A percentile compares a stretch with the other conserved stretches of the same genome.
phyloP scores from a whole-genome alignment of 176 grass and related monocot genomes.

The Bothriochloa decipiens region DNA sequence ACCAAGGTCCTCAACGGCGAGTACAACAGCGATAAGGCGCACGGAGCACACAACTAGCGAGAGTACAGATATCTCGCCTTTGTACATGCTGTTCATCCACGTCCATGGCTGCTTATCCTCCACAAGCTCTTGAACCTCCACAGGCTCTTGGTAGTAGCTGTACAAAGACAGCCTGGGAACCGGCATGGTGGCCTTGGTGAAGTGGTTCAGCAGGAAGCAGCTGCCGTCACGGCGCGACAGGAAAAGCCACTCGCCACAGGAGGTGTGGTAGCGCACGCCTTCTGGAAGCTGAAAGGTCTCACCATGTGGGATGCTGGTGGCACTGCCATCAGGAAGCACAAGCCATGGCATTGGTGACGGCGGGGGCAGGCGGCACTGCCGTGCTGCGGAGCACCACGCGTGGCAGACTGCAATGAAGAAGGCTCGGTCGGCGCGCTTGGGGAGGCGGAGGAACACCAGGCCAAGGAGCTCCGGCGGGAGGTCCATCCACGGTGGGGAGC shows the following conservation, averaged over 20 bases:
- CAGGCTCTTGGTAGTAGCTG: conserved; percentile 46
- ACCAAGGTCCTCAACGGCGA: neutral
- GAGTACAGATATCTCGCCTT: neutral
- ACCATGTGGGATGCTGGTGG: neutral
- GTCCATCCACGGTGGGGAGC: too few species aligned
- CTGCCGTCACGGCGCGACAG: neutral
- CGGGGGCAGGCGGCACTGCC: too few species aligned
- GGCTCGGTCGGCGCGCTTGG: too few species aligned
- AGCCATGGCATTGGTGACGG: too few species aligned
- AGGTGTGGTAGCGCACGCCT: neutral
- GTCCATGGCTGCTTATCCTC: too few species aligned
- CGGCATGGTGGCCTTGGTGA: neutral
- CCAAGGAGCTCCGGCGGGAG: too few species aligned
- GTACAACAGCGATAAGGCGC: neutral
- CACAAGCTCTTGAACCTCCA: conserved; percentile 44
- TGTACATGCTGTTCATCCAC: too few species aligned
- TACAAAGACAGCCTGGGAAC: neutral
- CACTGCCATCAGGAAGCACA: too few species aligned
- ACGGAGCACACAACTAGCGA: neutral
- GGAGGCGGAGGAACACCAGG: too few species aligned
- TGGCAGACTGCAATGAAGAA: too few species aligned
- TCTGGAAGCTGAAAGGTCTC: neutral
- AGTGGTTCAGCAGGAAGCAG: conserved; percentile 3
- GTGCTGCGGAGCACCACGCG: too few species aligned
- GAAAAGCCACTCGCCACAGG: neutral